Evolutionary conservation across 805 yeast genomes (phyloP).

Genomic region (Teunomyces stri): DNA sequence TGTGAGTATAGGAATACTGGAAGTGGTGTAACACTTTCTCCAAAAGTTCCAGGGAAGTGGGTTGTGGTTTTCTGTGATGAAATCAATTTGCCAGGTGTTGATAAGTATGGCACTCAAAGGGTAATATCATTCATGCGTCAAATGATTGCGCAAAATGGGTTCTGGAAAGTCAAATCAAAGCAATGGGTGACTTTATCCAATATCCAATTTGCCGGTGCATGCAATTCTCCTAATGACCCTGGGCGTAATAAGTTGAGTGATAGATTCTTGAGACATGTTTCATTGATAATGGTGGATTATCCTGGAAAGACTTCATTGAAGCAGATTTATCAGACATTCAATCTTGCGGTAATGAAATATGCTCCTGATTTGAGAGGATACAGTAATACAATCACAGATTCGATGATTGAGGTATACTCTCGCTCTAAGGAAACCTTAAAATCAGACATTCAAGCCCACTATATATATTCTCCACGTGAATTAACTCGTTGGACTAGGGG

Average conservation of each 20-base stretch:
- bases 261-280: conserved; percentile 65
- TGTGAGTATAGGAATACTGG: conserved; percentile 58
- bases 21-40: conserved; percentile 54
- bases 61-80: conserved; percentile 90
- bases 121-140: conserved; percentile 74
- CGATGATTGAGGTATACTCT: conserved; percentile 66
- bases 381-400: conserved; percentile 48
- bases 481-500: conserved; percentile 85
- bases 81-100: conserved; percentile 74
- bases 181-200: conserved; percentile 66
- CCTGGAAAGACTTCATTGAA: conserved; percentile 62
- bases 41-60: conserved; percentile 62
- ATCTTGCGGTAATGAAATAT: conserved; percentile 52
- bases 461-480: conserved; percentile 86
- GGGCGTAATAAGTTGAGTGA: conserved; percentile 61
- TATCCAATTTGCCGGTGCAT: conserved; percentile 90
- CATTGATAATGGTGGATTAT: conserved; percentile 72
- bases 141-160: conserved; percentile 69
- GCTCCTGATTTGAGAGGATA: conserved; percentile 62
- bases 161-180: conserved; percentile 61
- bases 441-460: conserved; percentile 47
- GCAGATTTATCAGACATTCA: conserved; percentile 66
- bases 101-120: conserved; percentile 69
- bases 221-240: conserved; percentile 82
- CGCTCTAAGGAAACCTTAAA: conserved; percentile 43